These are phyloP conservation scores for Cyberlindnera bimundalis DNA, from an alignment of 805 yeast genomes.

Conservation along the genomic window DNA sequence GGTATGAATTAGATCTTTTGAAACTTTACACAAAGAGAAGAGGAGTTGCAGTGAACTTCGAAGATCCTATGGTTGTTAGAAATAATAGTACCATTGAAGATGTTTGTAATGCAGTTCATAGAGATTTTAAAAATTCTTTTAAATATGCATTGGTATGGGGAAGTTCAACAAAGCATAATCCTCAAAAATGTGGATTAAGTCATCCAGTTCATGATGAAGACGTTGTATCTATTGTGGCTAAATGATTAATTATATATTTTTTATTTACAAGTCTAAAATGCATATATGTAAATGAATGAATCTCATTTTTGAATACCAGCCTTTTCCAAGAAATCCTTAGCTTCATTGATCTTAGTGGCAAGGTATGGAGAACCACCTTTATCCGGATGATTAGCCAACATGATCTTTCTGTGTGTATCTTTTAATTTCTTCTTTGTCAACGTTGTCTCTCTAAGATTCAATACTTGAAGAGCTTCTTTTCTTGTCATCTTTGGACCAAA, in stretches of 20 bases:
- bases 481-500: slow-evolving; percentile 90
- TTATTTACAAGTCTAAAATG: slow-evolving; percentile 5
- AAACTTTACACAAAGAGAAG: slow-evolving; percentile 86
- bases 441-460: slow-evolving; percentile 68
- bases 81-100: slow-evolving; percentile 73
- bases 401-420: slow-evolving; percentile 76
- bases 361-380: slow-evolving; percentile 88
- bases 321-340: slow-evolving; percentile 74
- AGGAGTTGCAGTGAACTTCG: slow-evolving; percentile 76
- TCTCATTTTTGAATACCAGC: slow-evolving; percentile 31
- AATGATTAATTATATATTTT: slow-evolving; percentile 36
- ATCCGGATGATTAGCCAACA: slow-evolving; percentile 92
- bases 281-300: background rate
- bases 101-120: slow-evolving; percentile 88
- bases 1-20: slow-evolving; percentile 80
- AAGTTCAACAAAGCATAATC: slow-evolving; percentile 88
- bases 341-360: slow-evolving; percentile 91
- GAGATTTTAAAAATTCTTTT: slow-evolving; percentile 88
- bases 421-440: slow-evolving; percentile 62
- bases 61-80: slow-evolving; percentile 90
- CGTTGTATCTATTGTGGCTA: slow-evolving; percentile 87
- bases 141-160: slow-evolving; percentile 98
- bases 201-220: slow-evolving; percentile 90
- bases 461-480: slow-evolving; percentile 82
- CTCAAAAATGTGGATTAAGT: slow-evolving; percentile 90